These are phyloP conservation scores for Friedmanniomyces endolithicus DNA, from an alignment of 495 filamentous ascomycete species.

Conservation along the genomic window DNA sequence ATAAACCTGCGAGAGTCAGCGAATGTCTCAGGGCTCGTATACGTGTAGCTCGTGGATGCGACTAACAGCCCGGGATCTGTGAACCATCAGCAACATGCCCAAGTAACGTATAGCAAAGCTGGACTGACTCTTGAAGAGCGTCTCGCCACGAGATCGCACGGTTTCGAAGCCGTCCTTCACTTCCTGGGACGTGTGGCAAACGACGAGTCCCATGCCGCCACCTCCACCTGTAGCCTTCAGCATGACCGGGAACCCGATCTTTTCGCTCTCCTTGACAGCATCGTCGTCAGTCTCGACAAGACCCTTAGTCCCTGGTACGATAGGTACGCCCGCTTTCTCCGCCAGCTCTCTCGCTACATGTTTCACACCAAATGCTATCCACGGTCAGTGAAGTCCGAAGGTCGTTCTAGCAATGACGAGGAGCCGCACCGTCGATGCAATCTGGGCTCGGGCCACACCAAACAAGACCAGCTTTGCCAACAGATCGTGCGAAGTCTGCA, in stretches of 20 bases:
- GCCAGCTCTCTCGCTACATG: constrained; percentile 43
- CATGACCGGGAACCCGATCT: constrained; percentile 45
- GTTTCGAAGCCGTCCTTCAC: constrained; percentile 23
- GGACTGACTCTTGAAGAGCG: constrained; percentile 25
- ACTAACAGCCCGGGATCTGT: constrained; percentile 7
- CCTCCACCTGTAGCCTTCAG: constrained; percentile 48
- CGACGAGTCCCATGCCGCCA: constrained; percentile 44
- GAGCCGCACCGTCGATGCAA: constrained; percentile 33
- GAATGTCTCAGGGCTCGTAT: too few relatives aligned
- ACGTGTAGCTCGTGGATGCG: too few relatives aligned
- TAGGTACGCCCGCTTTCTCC: constrained; percentile 39
- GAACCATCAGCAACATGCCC: neutral
- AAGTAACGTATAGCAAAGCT: too few relatives aligned
- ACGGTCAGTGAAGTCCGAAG: neutral
- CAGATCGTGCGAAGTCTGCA: constrained; percentile 40
- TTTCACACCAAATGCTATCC: constrained; percentile 41
- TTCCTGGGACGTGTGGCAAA: constrained; percentile 23
- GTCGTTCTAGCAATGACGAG: neutral
- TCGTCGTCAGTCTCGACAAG: constrained; percentile 37
- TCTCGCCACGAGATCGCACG: constrained; percentile 22
- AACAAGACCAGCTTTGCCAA: constrained; percentile 37
- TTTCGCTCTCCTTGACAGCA: constrained; percentile 32
- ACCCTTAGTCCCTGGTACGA: constrained; percentile 41
- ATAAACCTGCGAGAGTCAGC: constrained; percentile 18
- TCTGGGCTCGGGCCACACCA: constrained; percentile 45